Percentiles rank a stretch among this genome's conserved stretches.
phyloP scores from a whole-genome alignment of 495 filamentous ascomycete species.

The Letharia lupina region DNA sequence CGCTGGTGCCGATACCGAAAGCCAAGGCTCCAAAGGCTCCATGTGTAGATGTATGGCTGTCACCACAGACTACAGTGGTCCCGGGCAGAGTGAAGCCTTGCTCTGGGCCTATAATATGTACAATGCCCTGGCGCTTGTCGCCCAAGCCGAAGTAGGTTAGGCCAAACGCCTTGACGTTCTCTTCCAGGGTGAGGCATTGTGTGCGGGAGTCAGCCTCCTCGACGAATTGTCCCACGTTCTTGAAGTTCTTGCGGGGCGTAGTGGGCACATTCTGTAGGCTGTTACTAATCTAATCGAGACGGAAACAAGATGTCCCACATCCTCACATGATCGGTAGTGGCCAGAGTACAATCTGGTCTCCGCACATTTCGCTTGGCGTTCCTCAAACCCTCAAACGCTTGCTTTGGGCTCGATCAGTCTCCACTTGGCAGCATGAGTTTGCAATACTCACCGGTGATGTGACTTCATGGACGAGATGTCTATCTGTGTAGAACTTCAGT shows the following conservation, averaged over 20 bases:
- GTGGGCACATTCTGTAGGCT: conserved; percentile 80
- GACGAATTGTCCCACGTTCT: conserved; percentile 77
- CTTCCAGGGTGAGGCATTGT: conserved; percentile 90
- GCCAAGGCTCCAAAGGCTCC: conserved; percentile 93
- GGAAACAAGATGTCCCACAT: background rate
- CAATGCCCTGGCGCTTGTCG: conserved; percentile 95
- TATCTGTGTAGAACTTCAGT: conserved; percentile 43
- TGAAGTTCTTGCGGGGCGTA: conserved; percentile 77
- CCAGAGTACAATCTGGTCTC: conserved; percentile 91
- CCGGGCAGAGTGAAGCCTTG: conserved; percentile 97
- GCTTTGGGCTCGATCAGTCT: conserved; percentile 42
- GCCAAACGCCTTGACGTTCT: conserved; percentile 94
- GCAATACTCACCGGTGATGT: conserved; percentile 67
- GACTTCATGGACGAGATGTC: conserved; percentile 96
- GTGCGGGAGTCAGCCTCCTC: conserved; percentile 86
- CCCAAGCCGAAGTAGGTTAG: conserved; percentile 95
- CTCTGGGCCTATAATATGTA: conserved; percentile 98
- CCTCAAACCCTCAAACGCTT: conserved; percentile 93
- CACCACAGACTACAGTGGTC: conserved; percentile 94
- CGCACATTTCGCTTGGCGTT: conserved; percentile 81
- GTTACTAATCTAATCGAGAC: conserved; percentile 16
- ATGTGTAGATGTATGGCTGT: conserved; percentile 96
- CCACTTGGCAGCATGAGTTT: background rate
- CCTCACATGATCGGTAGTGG: conserved; percentile 92
- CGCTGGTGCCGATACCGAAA: conserved; percentile 95